These are phyloP conservation scores for Debaryomyces udenii DNA, from an alignment of 1,139 yeast species.

Conservation along the genomic window DNA sequence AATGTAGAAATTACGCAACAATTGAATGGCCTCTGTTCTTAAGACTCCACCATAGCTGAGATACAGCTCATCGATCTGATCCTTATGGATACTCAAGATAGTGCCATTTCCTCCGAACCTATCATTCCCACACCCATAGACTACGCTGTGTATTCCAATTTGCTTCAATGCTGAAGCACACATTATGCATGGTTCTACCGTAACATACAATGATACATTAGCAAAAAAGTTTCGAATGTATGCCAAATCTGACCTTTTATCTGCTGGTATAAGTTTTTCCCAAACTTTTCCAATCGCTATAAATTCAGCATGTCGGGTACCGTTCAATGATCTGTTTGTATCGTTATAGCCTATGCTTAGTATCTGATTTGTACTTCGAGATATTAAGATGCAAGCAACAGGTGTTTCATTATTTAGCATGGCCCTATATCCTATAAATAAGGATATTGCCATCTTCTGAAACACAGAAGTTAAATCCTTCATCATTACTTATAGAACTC, in stretches of 20 bases:
- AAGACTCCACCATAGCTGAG: constrained; percentile 74
- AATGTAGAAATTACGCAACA: constrained; percentile 79
- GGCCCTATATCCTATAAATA: constrained; percentile 47
- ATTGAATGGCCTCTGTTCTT: constrained; percentile 78
- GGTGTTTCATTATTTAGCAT: constrained; percentile 64
- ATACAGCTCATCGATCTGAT: constrained; percentile 46
- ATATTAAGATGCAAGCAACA: constrained; percentile 71
- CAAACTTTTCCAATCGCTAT: constrained; percentile 68
- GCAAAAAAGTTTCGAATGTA: constrained; percentile 38
- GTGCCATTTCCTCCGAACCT: constrained; percentile 97
- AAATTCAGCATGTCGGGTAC: constrained; percentile 92
- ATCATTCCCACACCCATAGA: constrained; percentile 93
- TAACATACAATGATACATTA: constrained; percentile 73
- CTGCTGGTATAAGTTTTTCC: constrained; percentile 17
- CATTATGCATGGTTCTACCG: constrained; percentile 98
- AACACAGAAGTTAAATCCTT: constrained; percentile 33
- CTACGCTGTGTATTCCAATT: constrained; percentile 68
- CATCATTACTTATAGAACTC: not conserved
- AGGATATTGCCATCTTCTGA: constrained; percentile 39
- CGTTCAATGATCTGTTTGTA: constrained; percentile 83
- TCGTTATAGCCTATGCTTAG: constrained; percentile 85
- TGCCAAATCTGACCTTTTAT: constrained; percentile 17
- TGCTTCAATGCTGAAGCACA: constrained; percentile 93
- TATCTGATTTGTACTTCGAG: constrained; percentile 44
- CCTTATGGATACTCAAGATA: constrained; percentile 65